These are phyloP conservation scores for Komagataea norvegica DNA, from an alignment of 1,139 yeast species.

Conservation along the genomic window DNA sequence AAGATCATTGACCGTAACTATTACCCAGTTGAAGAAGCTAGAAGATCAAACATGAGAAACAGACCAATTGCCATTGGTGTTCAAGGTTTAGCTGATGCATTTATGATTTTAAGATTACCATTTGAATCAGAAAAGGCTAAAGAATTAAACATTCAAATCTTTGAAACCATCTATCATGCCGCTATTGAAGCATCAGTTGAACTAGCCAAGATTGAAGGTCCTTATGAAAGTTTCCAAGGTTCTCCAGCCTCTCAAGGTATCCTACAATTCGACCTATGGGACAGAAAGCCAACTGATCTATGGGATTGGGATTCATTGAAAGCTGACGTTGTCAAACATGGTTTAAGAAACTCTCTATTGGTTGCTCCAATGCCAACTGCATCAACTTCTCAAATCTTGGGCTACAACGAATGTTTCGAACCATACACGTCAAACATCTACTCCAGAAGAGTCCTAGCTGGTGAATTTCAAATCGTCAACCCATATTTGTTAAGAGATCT, in stretches of 20 bases:
- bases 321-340: conserved; percentile 52
- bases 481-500: conserved; percentile 77
- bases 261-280: conserved; percentile 80
- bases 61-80: conserved; percentile 89
- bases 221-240: conserved; percentile 64
- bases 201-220: conserved; percentile 60
- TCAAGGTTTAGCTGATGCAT: conserved; percentile 87
- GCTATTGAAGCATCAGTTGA: conserved; percentile 79
- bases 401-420: conserved; percentile 87
- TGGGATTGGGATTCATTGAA: conserved; percentile 72
- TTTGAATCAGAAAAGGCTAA: conserved; percentile 75
- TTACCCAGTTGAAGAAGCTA: conserved; percentile 74
- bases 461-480: conserved; percentile 86
- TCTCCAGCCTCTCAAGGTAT: conserved; percentile 82
- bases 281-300: conserved; percentile 58
- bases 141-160: conserved; percentile 68
- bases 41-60: conserved; percentile 64
- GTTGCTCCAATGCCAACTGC: conserved; percentile 97
- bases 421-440: conserved; percentile 87
- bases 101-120: conserved; percentile 69
- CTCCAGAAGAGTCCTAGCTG: conserved; percentile 80
- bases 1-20: conserved; percentile 71
- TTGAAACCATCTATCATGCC: conserved; percentile 87
- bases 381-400: conserved; percentile 85
- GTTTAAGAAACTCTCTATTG: conserved; percentile 74